Evolutionary conservation across 192 early-diverging fungal genomes (phyloP), one percentile per base, ranked within the genome.

Genomic region (Backusella sp.): DNA sequence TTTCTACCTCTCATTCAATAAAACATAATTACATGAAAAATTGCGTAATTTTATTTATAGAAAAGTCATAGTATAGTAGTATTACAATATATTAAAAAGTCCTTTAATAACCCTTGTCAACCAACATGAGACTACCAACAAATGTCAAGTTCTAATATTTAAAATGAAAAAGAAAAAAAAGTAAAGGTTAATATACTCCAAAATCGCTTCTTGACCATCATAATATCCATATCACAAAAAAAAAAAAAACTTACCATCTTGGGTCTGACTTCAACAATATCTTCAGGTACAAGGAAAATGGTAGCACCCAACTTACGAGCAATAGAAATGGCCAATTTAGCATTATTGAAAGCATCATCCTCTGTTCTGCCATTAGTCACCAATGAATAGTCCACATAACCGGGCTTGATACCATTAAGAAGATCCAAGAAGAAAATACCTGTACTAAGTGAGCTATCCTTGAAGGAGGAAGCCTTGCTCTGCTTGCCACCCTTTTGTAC

Each of bases 291-390:
- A 68, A 98, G 89, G 86, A 99, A 99, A 81, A 99, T 99, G 39
- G 96, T 97, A 15, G 98, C 97, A 23, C 98, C 98, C 68, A 99
- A 87, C 86, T 99, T 99, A 83, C 98, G 91, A 23, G 98, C 98
- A 88, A 98, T 96, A 6, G 96, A 97, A 70, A 99, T 98, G 65
- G 97, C 96, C 70, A 97, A 95, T 83, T 96, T 95, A 59, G 96
- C 95, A 77, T 98, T 99, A 77, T 95, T 78, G 87, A 94, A 93
- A 49, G 91, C 90, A 77, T 96, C 93, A 36, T 98, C 96, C 23
- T 97, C 94, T 36, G 83, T 83, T 59, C 42, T 71, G 6, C 96
- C 97, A 3, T 82, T 73, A 4, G 89, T 93, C 19, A 97, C 93
- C 72, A 97, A 87, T 35, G 86, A 87, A 79, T 95, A 96, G 79